phyloP scores from a whole-genome alignment of 306 rosid genomes.

The Sophora flavescens region DNA sequence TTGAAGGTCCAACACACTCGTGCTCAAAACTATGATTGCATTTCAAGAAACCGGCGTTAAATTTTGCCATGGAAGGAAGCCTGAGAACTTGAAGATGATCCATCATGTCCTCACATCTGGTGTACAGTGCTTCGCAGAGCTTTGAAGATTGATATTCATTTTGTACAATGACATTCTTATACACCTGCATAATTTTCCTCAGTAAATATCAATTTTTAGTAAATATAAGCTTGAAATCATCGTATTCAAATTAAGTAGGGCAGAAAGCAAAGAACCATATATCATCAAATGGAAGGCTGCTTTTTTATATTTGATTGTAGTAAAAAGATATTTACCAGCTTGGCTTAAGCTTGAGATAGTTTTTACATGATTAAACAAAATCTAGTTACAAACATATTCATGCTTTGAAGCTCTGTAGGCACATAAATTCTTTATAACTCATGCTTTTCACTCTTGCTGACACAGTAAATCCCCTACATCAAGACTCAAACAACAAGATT shows the following conservation, averaged over 20 bases:
- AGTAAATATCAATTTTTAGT: slow-evolving; percentile 37
- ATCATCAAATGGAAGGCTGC: slow-evolving; percentile 13
- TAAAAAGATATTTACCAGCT: slow-evolving; percentile 6
- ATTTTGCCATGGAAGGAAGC: slow-evolving; percentile 91
- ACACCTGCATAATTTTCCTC: slow-evolving; percentile 53
- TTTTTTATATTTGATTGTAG: not conserved
- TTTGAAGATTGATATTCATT: slow-evolving; percentile 79
- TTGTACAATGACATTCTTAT: slow-evolving; percentile 61
- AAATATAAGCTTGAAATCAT: slow-evolving; percentile 28
- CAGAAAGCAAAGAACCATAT: slow-evolving; percentile 14
- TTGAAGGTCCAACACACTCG: slow-evolving; percentile 85
- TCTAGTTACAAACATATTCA: slow-evolving; percentile 14
- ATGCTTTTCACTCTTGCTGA: slow-evolving; percentile 20
- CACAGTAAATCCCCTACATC: not conserved
- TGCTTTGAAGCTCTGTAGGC: not conserved
- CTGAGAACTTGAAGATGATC: slow-evolving; percentile 85
- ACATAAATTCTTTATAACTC: not conserved
- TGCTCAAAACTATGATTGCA: slow-evolving; percentile 80
- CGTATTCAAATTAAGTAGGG: slow-evolving; percentile 20
- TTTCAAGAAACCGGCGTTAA: slow-evolving; percentile 76
- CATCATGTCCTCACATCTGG: slow-evolving; percentile 81
- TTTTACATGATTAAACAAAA: not conserved
- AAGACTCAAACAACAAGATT: slow-evolving; percentile 6
- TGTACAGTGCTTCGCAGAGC: slow-evolving; percentile 79
- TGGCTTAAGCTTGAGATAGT: slow-evolving; percentile 6